A percentile compares a stretch with the other conserved stretches of the same genome.
Conservation (phyloP, 345 rosid genomes). For the Erucastrum elatum region DNA sequence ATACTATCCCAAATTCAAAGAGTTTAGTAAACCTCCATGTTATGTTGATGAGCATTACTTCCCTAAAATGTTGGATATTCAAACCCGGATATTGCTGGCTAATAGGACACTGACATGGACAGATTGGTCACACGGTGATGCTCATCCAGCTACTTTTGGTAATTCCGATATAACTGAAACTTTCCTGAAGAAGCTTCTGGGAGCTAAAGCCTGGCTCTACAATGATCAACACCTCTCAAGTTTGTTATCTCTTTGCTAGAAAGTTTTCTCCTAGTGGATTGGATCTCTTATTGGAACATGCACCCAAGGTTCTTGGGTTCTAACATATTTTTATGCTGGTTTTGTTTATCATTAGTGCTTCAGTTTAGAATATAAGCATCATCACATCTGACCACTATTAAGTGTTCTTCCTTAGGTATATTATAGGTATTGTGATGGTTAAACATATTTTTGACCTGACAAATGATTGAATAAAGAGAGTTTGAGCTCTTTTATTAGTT, state of each 20-base stretch:
- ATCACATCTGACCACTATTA: neutral
- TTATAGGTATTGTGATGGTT: neutral
- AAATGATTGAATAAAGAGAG: constrained; percentile 17
- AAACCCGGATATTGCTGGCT: neutral
- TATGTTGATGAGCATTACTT: neutral
- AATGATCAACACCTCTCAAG: constrained; percentile 6
- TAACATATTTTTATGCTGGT: constrained; percentile 25
- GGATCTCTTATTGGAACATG: constrained; percentile 54
- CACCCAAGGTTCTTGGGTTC: constrained; percentile 54
- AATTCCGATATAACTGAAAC: neutral
- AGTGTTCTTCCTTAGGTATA: neutral
- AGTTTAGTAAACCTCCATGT: neutral
- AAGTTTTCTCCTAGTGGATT: constrained; percentile 81
- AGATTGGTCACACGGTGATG: neutral
- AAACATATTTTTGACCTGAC: neutral
- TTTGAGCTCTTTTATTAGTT: neutral
- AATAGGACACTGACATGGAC: neutral
- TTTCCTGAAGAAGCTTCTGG: neutral
- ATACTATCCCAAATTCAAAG: neutral
- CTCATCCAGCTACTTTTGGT: neutral
- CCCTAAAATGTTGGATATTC: neutral
- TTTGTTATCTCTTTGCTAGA: constrained; percentile 73
- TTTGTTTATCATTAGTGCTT: constrained; percentile 1
- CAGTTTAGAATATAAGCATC: constrained; percentile 10
- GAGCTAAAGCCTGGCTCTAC: neutral